Percentiles rank a stretch among this genome's conserved stretches.
Evolutionary conservation across 805 yeast species (phyloP).

Genomic region (Metschnikowia kunwiensis): DNA sequence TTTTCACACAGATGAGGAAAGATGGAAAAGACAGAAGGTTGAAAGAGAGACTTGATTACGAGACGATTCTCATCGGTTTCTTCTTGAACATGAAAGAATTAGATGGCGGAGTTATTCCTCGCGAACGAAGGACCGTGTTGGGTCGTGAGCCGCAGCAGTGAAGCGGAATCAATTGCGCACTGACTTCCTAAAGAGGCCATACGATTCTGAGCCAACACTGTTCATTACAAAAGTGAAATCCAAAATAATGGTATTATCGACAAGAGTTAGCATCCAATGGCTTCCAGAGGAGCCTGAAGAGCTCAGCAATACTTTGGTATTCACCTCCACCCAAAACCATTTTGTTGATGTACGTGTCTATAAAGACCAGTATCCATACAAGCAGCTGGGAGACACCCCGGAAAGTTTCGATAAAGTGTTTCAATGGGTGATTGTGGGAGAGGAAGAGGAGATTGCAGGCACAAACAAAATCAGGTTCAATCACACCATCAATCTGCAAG

Average conservation of each 20-base stretch:
- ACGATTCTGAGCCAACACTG: background rate
- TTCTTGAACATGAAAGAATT: slow-evolving; percentile 32
- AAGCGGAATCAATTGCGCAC: slow-evolving; percentile 9
- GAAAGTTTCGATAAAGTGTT: slow-evolving; percentile 31
- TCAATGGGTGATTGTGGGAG: slow-evolving; percentile 60
- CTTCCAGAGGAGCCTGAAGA: slow-evolving; percentile 41
- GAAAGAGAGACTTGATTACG: slow-evolving; percentile 30
- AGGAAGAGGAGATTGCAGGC: slow-evolving; percentile 36
- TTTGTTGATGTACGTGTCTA: slow-evolving; percentile 47
- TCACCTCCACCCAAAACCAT: slow-evolving; percentile 41
- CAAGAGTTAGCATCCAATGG: slow-evolving; percentile 55
- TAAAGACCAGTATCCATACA: slow-evolving; percentile 15
- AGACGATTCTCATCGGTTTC: slow-evolving; percentile 33
- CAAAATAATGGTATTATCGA: slow-evolving; percentile 35
- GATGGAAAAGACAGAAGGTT: slow-evolving; percentile 19
- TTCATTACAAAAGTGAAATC: background rate
- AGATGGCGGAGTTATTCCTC: slow-evolving; percentile 32
- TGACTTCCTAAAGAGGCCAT: slow-evolving; percentile 4
- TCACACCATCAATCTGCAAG: slow-evolving; percentile 43
- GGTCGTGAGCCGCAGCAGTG: background rate
- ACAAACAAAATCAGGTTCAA: slow-evolving; percentile 37
- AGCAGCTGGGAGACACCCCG: slow-evolving; percentile 6
- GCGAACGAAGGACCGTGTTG: slow-evolving; percentile 8
- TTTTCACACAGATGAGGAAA: slow-evolving; percentile 23
- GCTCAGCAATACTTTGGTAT: slow-evolving; percentile 46